Evolutionary conservation across 257 asterid species (phyloP).

Genomic region (Cinchona pubescens): DNA sequence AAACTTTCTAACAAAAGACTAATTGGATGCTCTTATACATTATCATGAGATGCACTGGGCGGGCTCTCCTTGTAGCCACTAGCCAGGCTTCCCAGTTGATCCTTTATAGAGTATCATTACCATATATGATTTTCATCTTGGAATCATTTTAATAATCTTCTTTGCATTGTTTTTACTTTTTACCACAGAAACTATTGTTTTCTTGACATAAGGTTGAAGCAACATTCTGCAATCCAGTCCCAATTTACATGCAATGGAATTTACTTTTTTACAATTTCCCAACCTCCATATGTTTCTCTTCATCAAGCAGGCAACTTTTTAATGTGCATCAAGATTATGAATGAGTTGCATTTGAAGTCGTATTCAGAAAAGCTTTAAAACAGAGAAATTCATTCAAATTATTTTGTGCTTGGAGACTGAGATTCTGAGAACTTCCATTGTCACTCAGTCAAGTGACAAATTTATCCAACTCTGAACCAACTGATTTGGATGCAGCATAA

Average conservation of each 20-base stretch:
- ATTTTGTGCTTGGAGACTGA: neutral
- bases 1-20: too few species aligned
- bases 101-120: neutral
- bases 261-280: neutral
- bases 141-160: neutral
- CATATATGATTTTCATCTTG: neutral
- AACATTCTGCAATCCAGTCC: neutral
- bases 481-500: neutral
- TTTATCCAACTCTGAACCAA: neutral
- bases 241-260: neutral
- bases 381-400: too few species aligned
- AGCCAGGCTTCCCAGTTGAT: neutral
- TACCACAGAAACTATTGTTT: neutral
- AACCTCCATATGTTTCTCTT: neutral
- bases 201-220: neutral
- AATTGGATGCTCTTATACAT: neutral
- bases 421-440: neutral
- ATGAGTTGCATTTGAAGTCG: neutral
- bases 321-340: neutral
- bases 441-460: neutral
- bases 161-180: neutral
- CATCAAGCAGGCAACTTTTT: neutral
- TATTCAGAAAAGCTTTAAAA: neutral
- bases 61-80: neutral
- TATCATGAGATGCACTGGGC: neutral